These are phyloP conservation scores for Dactylonectria macrodidyma DNA, from an alignment of 2,329 filamentous ascomycete species.

Conservation along the genomic window DNA sequence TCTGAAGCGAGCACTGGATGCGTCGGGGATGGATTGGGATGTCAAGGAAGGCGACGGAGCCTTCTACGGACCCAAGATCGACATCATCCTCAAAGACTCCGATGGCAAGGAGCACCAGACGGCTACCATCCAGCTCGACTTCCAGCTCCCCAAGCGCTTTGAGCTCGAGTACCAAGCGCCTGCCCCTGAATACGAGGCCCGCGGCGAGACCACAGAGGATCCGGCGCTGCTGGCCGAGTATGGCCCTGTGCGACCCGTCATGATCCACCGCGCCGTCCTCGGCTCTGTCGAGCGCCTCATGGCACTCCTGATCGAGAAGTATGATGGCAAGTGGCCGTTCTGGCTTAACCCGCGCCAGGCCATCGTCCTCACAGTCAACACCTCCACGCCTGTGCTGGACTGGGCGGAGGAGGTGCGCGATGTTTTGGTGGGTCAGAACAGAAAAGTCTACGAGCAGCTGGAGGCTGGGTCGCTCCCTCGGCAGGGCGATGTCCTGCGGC, in stretches of 20 bases:
- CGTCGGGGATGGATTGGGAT: constrained; percentile 81
- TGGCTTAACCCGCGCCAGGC: constrained; percentile 89
- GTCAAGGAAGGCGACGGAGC: constrained; percentile 87
- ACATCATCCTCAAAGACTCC: constrained; percentile 85
- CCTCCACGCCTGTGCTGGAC: constrained; percentile 66
- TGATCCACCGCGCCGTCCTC: constrained; percentile 88
- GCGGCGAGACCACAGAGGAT: constrained; percentile 66
- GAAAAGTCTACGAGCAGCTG: constrained; percentile 52
- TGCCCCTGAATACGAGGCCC: constrained; percentile 72
- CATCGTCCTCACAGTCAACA: constrained; percentile 81
- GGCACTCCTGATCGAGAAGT: constrained; percentile 88
- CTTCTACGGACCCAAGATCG: constrained; percentile 94
- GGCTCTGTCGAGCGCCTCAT: constrained; percentile 89
- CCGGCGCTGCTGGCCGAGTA: constrained; percentile 63
- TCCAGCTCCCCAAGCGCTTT: constrained; percentile 89
- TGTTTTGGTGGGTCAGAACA: constrained; percentile 64
- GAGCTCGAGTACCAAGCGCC: constrained; percentile 81
- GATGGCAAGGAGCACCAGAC: constrained; percentile 91
- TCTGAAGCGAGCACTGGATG: constrained; percentile 63
- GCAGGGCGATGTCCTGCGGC: constrained; percentile 63
- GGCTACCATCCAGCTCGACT: constrained; percentile 90
- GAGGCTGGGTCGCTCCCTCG: constrained; percentile 48
- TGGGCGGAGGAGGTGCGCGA: constrained; percentile 65
- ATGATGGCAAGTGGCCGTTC: constrained; percentile 86
- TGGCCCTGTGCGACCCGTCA: constrained; percentile 78